A percentile compares a stretch with the other conserved stretches of the same genome.
These are phyloP conservation scores for Hemileccinum impolitum DNA, from an alignment of 768 basidiomycete species.

Conservation along the genomic window DNA sequence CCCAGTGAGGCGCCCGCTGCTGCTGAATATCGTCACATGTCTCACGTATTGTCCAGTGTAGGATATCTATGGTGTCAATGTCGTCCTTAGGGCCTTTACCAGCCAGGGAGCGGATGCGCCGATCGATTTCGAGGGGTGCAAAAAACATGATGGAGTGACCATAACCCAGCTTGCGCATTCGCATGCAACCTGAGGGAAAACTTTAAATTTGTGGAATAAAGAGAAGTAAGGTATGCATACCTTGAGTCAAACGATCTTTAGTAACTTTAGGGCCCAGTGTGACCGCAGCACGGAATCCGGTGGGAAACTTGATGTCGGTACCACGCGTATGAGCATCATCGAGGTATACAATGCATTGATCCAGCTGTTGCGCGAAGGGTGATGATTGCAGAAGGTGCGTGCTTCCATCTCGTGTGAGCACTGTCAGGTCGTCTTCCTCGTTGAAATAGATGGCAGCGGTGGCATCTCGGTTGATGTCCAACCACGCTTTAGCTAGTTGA, in stretches of 20 bases:
- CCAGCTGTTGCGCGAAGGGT: slow-evolving; percentile 1
- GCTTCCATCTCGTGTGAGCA: slow-evolving; percentile 34
- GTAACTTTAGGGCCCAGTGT: slow-evolving; percentile 14
- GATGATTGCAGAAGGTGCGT: slow-evolving; percentile 38
- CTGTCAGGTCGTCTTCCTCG: slow-evolving; percentile 14
- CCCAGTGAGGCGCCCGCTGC: slow-evolving; percentile 38
- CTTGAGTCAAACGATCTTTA: slow-evolving; percentile 13
- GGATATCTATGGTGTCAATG: slow-evolving; percentile 31
- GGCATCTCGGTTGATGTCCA: slow-evolving; percentile 15
- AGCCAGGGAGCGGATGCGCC: too few relatives aligned
- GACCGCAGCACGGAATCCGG: slow-evolving; percentile 11
- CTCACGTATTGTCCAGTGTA: slow-evolving; percentile 43
- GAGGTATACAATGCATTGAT: slow-evolving; percentile 8
- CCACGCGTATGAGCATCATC: slow-evolving; percentile 16
- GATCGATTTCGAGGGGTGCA: too few relatives aligned
- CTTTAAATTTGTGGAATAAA: neutral
- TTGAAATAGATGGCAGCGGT: slow-evolving; percentile 26
- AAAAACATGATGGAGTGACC: too few relatives aligned
- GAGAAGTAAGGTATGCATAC: neutral
- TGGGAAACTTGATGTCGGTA: slow-evolving; percentile 15
- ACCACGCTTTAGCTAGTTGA: slow-evolving; percentile 39
- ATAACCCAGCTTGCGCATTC: too few relatives aligned
- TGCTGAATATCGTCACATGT: slow-evolving; percentile 29
- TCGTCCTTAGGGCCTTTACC: neutral
- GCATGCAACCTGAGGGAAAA: too few relatives aligned